phyloP scores from a whole-genome alignment of 306 rosid genomes.

The Gillenia trifoliata region DNA sequence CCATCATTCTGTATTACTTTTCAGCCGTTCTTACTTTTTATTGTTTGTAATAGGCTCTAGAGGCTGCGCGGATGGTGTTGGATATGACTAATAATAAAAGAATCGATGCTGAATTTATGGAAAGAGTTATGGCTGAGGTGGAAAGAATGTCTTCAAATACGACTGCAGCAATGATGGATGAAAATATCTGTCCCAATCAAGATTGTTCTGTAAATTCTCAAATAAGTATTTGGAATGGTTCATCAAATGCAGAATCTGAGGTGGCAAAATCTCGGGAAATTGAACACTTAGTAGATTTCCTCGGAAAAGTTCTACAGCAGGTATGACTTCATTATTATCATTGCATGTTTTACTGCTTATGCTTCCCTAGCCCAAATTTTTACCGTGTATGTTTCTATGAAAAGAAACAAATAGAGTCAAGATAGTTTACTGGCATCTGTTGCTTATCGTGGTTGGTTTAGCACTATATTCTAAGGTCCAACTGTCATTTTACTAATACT shows the following conservation, averaged over 20 bases:
- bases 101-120: constrained; percentile 56
- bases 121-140: constrained; percentile 59
- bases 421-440: background rate
- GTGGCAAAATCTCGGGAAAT: constrained; percentile 53
- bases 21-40: constrained; percentile 19
- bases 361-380: background rate
- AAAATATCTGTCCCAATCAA: constrained; percentile 14
- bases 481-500: background rate
- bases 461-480: too few relatives aligned
- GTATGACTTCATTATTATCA: constrained; percentile 22
- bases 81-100: constrained; percentile 56
- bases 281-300: constrained; percentile 52
- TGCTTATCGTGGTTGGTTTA: too few relatives aligned
- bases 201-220: constrained; percentile 21
- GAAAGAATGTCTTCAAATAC: constrained; percentile 43
- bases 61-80: constrained; percentile 66
- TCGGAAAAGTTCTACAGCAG: constrained; percentile 80
- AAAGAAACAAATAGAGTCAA: background rate
- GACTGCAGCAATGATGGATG: constrained; percentile 29
- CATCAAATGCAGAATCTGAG: constrained; percentile 24
- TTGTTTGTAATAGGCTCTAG: constrained; percentile 62
- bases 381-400: background rate
- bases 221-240: constrained; percentile 28
- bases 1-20: constrained; percentile 20
- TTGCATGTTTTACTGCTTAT: background rate